These are phyloP conservation scores for Cerioporus squamosus DNA, from an alignment of 1,284 basidiomycete species.

Conservation along the genomic window DNA sequence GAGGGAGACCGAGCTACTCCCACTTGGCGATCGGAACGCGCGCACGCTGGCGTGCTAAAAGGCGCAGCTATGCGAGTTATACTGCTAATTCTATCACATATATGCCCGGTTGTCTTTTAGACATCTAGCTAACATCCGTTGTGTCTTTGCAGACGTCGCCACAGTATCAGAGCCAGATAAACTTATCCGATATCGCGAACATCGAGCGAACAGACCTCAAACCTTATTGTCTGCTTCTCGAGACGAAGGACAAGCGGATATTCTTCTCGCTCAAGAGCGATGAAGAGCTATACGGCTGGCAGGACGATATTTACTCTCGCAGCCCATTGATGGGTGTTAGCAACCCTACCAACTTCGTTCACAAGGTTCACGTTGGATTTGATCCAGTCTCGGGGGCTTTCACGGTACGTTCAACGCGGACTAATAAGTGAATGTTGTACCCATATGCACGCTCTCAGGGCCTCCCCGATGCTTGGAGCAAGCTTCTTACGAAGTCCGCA, in stretches of 20 bases:
- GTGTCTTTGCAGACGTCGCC: constrained; percentile 41
- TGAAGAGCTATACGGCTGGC: constrained; percentile 96
- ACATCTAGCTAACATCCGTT: constrained; percentile 4
- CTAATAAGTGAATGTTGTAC: background rate
- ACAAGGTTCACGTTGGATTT: constrained; percentile 98
- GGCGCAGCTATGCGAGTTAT: too few species aligned
- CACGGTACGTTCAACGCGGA: constrained; percentile 59
- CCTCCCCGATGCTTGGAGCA: constrained; percentile 96
- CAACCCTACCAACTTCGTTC: constrained; percentile 96
- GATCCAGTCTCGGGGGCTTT: constrained; percentile 94
- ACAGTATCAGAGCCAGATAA: constrained; percentile 68
- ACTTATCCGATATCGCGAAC: constrained; percentile 82
- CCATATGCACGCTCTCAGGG: constrained; percentile 57
- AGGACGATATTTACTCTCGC: constrained; percentile 94
- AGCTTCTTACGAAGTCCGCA: constrained; percentile 92
- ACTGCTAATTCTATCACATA: too few species aligned
- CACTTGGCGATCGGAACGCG: too few species aligned
- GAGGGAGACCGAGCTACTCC: too few species aligned
- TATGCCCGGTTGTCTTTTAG: background rate
- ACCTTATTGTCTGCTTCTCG: constrained; percentile 88
- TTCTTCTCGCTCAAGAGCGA: constrained; percentile 89
- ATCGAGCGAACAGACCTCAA: constrained; percentile 93
- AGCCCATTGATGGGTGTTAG: constrained; percentile 93
- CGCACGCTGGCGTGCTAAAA: too few species aligned
- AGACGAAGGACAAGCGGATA: constrained; percentile 82